Base-by-base conservation (phyloP, 495 filamentous ascomycete genomes). In the Cenococcum geophilum region DNA sequence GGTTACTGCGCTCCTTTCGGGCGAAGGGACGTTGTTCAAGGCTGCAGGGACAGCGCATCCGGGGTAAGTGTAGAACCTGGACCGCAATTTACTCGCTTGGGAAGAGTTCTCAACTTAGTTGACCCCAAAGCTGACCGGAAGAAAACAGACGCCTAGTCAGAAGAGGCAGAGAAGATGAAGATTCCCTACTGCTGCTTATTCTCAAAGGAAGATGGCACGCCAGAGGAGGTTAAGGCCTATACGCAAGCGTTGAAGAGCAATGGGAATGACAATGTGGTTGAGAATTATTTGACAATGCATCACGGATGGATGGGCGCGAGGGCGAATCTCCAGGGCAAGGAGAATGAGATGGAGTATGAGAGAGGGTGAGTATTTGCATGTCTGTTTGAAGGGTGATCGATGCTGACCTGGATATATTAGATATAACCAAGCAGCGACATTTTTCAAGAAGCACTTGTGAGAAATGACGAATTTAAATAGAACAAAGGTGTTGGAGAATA, bases 231-330 rank as follows among this genome's bases (percentile, higher is more conserved):
- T 10, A 21, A 58, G 14, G 53, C 22, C 10, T 79, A 80, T 57
- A 70, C 72, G 57, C 66, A 75, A 52, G 63, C 75, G 0, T 64
- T 83, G 3, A 65, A 69, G 4, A 71, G 70, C 21, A 74, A 73
- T n/a, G 75, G 69, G 8, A 70, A 72, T 36, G 68, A 54, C 16
- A 76, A 73, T 0, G 59, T 73, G 51, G 76, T 85, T 4, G 79
- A 83, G 64, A 79, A 72, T 5, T 85, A 83, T 59, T 47, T 60
- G 1, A 75, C 60, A 5, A 81, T 81, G 80, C 75, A 74, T 70
- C 83, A 85, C 62, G 83, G 83, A 18, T 86, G 82, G 80, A 86
- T 86, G 83, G 79, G 80, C 1, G 80, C 83, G 0, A 73, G 82
- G 37, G 80, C 82, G 0, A 70, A 83, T n/a, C 62, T 85, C 11